A percentile compares a stretch with the other conserved stretches of the same genome.
phyloP scores from a whole-genome alignment of 1,139 yeast genomes.

The Diutina pseudorugosa region DNA sequence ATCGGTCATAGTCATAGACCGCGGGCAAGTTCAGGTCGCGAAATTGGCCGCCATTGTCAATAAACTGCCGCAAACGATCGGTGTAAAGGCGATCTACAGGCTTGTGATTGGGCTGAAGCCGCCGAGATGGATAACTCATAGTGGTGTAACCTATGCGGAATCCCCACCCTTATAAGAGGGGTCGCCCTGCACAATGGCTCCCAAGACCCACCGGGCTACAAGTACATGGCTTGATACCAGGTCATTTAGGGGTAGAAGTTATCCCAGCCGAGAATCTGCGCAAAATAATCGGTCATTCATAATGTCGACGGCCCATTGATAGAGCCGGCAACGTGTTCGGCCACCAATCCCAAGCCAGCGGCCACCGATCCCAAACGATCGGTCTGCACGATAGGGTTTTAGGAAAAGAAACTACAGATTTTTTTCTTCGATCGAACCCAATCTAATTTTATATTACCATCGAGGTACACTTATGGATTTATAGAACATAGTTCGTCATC shows the following conservation, averaged over 20 bases:
- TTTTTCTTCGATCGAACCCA: background rate
- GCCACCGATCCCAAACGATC: too few species aligned
- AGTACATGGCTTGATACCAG: background rate
- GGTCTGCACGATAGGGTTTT: too few species aligned
- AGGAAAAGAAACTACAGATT: background rate
- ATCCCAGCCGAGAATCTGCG: background rate
- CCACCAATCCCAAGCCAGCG: too few species aligned
- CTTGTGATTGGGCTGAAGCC: constrained; percentile 58
- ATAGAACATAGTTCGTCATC: background rate
- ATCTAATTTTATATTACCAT: background rate
- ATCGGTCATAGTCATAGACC: constrained; percentile 54
- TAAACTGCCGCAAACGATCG: constrained; percentile 70
- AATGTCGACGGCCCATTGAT: background rate
- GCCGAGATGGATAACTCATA: background rate
- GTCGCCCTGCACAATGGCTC: background rate
- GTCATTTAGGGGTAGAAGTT: background rate
- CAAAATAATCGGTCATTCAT: background rate
- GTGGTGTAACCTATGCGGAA: background rate
- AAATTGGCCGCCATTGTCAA: constrained; percentile 62
- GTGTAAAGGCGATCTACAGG: constrained; percentile 75
- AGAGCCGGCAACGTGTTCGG: too few species aligned
- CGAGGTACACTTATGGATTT: background rate
- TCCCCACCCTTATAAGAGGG: background rate
- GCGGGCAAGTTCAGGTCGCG: constrained; percentile 63
- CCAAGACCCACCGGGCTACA: background rate